A percentile compares a stretch with the other conserved stretches of the same genome.
phyloP scores from a whole-genome alignment of 441 rosid species.

The Eutrema salsugineum region DNA sequence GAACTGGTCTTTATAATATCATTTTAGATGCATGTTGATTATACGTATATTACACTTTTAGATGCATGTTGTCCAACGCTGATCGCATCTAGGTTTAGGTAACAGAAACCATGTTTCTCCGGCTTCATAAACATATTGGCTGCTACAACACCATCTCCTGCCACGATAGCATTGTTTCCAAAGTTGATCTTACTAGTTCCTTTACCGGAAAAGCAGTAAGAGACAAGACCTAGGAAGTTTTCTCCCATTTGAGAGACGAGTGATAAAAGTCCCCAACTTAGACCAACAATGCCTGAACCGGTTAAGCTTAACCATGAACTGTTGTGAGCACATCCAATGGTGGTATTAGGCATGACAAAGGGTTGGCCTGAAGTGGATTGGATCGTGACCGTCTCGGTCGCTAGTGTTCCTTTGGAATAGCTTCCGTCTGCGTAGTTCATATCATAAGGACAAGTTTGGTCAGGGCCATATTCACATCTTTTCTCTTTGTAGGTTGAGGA shows the following conservation, averaged over 20 bases:
- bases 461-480: background rate
- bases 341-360: slow-evolving; percentile 11
- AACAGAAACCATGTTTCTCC: background rate
- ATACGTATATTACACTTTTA: no score
- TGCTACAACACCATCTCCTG: background rate
- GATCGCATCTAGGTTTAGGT: slow-evolving; percentile 16
- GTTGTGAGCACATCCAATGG: slow-evolving; percentile 5
- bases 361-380: slow-evolving; percentile 14
- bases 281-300: slow-evolving; percentile 11
- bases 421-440: background rate
- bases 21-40: no score
- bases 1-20: background rate
- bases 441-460: background rate
- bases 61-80: background rate
- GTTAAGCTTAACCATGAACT: background rate
- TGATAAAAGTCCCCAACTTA: background rate
- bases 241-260: slow-evolving; percentile 1
- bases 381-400: slow-evolving; percentile 6
- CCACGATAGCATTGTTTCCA: background rate
- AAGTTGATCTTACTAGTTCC: slow-evolving; percentile 20
- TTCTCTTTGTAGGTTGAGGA: slow-evolving; percentile 8
- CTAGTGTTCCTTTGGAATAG: background rate
- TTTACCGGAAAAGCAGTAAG: slow-evolving; percentile 5
- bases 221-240: background rate
- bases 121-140: background rate